A percentile compares a stretch with the other conserved stretches of the same genome.
Evolutionary conservation across 139 green algal species (phyloP).

Genomic region (Pseudopediastrum boryanum): DNA sequence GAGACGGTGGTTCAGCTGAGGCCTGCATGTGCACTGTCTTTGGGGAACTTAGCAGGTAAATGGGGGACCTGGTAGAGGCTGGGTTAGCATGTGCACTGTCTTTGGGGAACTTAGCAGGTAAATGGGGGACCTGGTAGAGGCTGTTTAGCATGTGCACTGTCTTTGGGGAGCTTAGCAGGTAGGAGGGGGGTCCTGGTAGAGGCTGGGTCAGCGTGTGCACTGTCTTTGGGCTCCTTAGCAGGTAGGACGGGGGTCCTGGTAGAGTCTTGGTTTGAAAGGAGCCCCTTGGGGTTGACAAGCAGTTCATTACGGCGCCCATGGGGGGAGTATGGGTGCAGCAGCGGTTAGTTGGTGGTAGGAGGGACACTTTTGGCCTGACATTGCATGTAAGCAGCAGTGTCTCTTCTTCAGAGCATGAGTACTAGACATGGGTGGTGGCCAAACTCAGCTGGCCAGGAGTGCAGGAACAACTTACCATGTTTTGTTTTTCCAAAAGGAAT

Average conservation of each 20-base stretch:
- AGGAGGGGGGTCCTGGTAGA: slow-evolving; percentile 43
- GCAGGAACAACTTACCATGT: no score
- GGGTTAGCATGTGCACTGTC: slow-evolving; percentile 69
- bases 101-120: slow-evolving; percentile 74
- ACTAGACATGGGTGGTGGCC: no score
- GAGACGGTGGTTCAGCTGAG: slow-evolving; percentile 61
- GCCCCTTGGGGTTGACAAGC: no score
- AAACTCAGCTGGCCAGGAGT: no score
- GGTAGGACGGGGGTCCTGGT: slow-evolving; percentile 53
- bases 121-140: slow-evolving; percentile 44
- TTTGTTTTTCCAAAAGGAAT: no score
- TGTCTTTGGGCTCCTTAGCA: slow-evolving; percentile 77
- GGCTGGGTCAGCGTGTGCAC: slow-evolving; percentile 66
- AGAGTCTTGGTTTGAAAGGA: slow-evolving; percentile 55
- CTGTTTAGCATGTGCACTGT: slow-evolving; percentile 68
- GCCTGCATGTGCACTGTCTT: slow-evolving; percentile 68
- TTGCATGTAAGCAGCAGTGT: no score
- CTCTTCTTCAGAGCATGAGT: no score
- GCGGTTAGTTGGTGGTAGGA: no score
- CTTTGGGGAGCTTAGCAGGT: slow-evolving; percentile 76
- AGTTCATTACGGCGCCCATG: no score
- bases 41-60: slow-evolving; percentile 74
- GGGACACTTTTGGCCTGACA: no score
- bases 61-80: slow-evolving; percentile 53
- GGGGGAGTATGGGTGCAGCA: no score